Evolutionary conservation across 805 yeast genomes (phyloP), one percentile per base, ranked within the genome.

Genomic region (Kodamaea hsintzibuensis): DNA sequence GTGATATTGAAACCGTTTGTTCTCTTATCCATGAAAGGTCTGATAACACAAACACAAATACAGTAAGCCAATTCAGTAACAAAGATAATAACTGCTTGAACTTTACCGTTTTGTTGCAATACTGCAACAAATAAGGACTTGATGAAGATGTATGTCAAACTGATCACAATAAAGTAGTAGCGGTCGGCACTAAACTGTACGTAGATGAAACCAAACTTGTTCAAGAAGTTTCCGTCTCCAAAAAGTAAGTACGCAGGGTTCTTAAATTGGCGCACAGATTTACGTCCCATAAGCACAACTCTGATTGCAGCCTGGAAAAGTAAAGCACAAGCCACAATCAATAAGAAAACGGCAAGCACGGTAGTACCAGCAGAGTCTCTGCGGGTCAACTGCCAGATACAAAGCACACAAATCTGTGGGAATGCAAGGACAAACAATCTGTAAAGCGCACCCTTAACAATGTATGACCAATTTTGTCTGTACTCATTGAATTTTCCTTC

Each of bases 21-120:
- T 73, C 96, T 82, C 71, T 88, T 91, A 73, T 95, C 98, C 92
- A 95, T 85, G 70, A 82, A 95, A 9, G 99, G 99, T 70, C 95
- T 82, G 53, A 81, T 73, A 80, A 83, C 82, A 64, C 91, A 85
- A 25, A 91, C 62, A 0, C 77, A 76, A 37, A 80, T 80, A 57
- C 89, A 83, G 71, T 86, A 91, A 18, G 82, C 60, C 51, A 93
- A 73, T 68, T 95, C 98, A 56, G 89, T 76, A 14, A 78, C 84
- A 63, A 93, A 88, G 7, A 92, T 79, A 49, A 88, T 75, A 57
- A 90, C 79, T 0, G 97, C 89, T 67, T 89, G 97, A 4, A 81
- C 86, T 62, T 86, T 88, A 56, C 99, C 98, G 35, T 83, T 79
- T 8, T 68, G 62, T 71, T 95, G 99, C 56, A 91, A 78, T 16